These are phyloP conservation scores for Tetrahymena thermophila DNA, from an alignment of 73 alveolate species.

Conservation along the genomic window DNA sequence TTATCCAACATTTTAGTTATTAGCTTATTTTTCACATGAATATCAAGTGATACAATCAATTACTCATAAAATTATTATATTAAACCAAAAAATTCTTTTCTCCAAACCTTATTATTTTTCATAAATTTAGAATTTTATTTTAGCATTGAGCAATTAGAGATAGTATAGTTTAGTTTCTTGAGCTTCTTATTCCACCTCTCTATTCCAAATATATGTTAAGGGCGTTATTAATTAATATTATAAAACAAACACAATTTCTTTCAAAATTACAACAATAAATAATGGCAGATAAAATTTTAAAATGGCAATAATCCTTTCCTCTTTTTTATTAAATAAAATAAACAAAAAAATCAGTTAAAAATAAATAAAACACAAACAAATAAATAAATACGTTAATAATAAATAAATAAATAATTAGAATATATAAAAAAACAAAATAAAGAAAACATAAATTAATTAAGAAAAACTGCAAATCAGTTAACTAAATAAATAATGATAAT, in stretches of 20 bases:
- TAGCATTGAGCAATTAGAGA: neutral
- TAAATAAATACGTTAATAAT: too few species aligned
- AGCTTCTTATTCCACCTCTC: slow-evolving; percentile 2
- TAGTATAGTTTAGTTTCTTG: neutral
- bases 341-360: neutral
- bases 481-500: neutral
- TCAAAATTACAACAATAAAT: neutral
- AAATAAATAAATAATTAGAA: too few species aligned
- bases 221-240: neutral
- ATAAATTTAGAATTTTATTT: neutral
- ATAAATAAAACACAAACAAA: neutral
- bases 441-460: neutral
- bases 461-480: neutral
- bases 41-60: neutral
- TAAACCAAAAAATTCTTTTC: neutral
- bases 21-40: neutral
- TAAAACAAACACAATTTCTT: neutral
- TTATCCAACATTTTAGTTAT: neutral
- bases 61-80: neutral
- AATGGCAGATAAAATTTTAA: neutral
- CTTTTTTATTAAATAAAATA: neutral
- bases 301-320: slow-evolving; percentile 2
- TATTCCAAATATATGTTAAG: neutral
- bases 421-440: too few species aligned
- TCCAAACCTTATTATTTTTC: neutral